Percentiles rank a stretch among this genome's conserved stretches.
Evolutionary conservation across 805 yeast species (phyloP).

Genomic region (Cyberlindnera petersonii): DNA sequence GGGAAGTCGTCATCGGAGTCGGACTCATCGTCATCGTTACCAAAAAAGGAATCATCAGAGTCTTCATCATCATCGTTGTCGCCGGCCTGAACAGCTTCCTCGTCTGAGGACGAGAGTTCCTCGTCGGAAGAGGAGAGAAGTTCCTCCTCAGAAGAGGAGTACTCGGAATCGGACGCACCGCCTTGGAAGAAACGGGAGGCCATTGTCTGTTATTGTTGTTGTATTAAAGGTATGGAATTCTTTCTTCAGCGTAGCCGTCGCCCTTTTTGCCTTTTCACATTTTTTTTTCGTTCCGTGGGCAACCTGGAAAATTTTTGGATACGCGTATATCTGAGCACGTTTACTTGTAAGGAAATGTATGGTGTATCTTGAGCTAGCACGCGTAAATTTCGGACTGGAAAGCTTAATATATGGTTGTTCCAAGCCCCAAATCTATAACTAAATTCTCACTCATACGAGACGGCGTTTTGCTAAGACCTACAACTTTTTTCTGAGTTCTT

Average conservation of each 20-base stretch:
- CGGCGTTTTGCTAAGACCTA: too few relatives aligned
- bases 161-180: constrained; percentile 40
- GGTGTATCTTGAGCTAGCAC: too few relatives aligned
- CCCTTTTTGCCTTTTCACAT: constrained; percentile 17
- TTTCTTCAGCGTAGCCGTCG: background rate
- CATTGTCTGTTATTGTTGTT: constrained; percentile 40
- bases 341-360: too few relatives aligned
- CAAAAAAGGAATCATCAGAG: constrained; percentile 30
- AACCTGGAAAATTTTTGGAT: constrained; percentile 15
- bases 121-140: constrained; percentile 39
- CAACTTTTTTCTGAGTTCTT: too few relatives aligned
- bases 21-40: constrained; percentile 33
- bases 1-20: constrained; percentile 43
- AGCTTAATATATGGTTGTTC: background rate
- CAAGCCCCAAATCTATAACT: too few relatives aligned
- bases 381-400: constrained; percentile 21
- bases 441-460: too few relatives aligned
- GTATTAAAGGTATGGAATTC: background rate
- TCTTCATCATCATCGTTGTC: constrained; percentile 25
- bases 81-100: constrained; percentile 25
- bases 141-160: constrained; percentile 43
- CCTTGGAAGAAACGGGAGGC: constrained; percentile 80
- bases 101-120: constrained; percentile 29
- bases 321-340: constrained; percentile 16
- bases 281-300: constrained; percentile 16